Conservation (phyloP, 2,329 filamentous ascomycete species). For the Verticillium longisporum region DNA sequence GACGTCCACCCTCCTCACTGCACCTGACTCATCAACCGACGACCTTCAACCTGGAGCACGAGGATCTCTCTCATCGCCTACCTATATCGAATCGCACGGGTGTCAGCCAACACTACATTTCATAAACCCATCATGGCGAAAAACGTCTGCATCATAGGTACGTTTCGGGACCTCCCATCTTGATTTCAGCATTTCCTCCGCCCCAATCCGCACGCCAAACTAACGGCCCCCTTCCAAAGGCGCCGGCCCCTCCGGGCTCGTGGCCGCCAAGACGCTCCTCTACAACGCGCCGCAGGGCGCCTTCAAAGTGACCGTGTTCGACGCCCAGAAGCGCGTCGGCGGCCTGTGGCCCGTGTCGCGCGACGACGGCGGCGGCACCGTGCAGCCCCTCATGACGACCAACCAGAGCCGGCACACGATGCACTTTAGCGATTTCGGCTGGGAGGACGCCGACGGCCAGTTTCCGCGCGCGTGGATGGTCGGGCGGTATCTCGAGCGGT, state of each 20-base stretch:
- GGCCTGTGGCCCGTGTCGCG: constrained; percentile 65
- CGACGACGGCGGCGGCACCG: constrained; percentile 39
- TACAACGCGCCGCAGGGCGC: constrained; percentile 44
- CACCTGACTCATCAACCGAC: too few relatives aligned
- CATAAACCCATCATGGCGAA: constrained; percentile 23
- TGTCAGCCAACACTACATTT: too few relatives aligned
- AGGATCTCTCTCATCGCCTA: neutral
- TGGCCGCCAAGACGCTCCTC: constrained; percentile 67
- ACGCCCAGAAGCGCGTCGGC: constrained; percentile 58
- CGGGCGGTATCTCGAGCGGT: constrained; percentile 63
- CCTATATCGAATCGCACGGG: too few relatives aligned
- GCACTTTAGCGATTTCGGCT: constrained; percentile 65
- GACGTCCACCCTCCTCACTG: too few relatives aligned
- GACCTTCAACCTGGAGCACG: too few relatives aligned
- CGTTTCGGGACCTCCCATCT: constrained; percentile 6
- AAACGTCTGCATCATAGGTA: constrained; percentile 34
- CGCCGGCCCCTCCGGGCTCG: constrained; percentile 62
- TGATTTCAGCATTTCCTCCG: too few relatives aligned
- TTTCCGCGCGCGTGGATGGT: constrained; percentile 75
- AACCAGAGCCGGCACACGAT: constrained; percentile 77
- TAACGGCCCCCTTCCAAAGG: constrained; percentile 38
- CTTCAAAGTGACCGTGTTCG: constrained; percentile 66
- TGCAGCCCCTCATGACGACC: constrained; percentile 61
- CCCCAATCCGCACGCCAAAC: neutral
- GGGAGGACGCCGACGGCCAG: constrained; percentile 53